Evolutionary conservation across 1,139 yeast genomes (phyloP), one percentile per base, ranked within the genome.

Genomic region (Pneumocystis oryctolagi): DNA sequence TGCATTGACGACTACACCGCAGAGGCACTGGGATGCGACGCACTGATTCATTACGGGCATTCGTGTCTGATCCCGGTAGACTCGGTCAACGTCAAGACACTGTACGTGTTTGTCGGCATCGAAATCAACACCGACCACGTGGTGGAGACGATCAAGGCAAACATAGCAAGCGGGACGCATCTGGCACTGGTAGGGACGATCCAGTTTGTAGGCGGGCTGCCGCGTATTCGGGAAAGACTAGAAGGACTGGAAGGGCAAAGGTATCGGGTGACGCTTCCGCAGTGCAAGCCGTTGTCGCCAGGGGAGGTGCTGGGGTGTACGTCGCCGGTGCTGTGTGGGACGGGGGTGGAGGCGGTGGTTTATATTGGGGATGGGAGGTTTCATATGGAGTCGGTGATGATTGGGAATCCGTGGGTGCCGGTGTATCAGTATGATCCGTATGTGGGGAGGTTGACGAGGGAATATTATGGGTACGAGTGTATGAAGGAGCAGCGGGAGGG

Each of bases 291-390:
- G 0, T 75, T 92, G 16, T 89, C 97, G 0, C 89, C 88, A 70
- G 98, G 98, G 62, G 99, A 92, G 73, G 96, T 94, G 0, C 77
- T 92, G 32, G 99, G 99, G 0, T 92, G 99, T 73, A 92, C 98
- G 0, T 88, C 97, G 0, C 95, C 96, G 25, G 76, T 88, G 66
- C 75, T 92, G n/a, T n/a, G n/a, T 58, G 77, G 79, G 47, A 77
- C 78, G 2, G 84, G 82, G 58, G 80, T 82, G 60, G 83, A 83
- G 68, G 95, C 92, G 0, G 88, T 90, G 83, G 80, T 92, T 3
- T 92, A 92, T 71, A 79, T 92, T 37, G 99, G 99, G 40, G 99
- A 92, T 73, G 99, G 99, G 12, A 77, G 98, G 64, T 92, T 92
- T 75, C 99, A 92, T 74, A 77, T 92, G 60, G 99, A 92, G 73